These are phyloP conservation scores for Silene latifolia DNA, from an alignment of 148 eudicot genomes.

Conservation along the genomic window DNA sequence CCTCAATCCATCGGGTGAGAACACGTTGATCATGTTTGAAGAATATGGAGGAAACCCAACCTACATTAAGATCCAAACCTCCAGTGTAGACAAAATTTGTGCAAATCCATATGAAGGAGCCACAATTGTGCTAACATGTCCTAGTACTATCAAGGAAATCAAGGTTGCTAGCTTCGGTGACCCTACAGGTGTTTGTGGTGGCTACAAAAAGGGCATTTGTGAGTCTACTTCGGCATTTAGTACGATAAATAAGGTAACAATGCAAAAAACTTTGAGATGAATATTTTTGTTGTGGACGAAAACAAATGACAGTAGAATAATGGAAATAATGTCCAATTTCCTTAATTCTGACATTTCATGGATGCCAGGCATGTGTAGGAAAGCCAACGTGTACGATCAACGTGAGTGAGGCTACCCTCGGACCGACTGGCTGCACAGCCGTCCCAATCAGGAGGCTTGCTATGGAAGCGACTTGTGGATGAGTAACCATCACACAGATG, in stretches of 20 bases:
- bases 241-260: slow-evolving; percentile 8
- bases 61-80: slow-evolving; percentile 9
- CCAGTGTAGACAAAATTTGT: background rate
- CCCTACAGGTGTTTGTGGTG: slow-evolving; percentile 19
- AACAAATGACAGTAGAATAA: too few species aligned
- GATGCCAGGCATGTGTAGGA: slow-evolving; percentile 18
- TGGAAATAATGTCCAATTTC: too few species aligned
- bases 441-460: slow-evolving; percentile 24
- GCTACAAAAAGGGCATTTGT: slow-evolving; percentile 16
- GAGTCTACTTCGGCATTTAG: slow-evolving; percentile 4
- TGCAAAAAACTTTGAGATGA: too few species aligned
- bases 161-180: slow-evolving; percentile 21
- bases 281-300: background rate
- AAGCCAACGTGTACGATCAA: slow-evolving; percentile 30
- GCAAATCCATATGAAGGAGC: slow-evolving; percentile 20
- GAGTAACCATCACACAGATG: background rate
- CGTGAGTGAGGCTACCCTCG: slow-evolving; percentile 28
- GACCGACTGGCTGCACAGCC: slow-evolving; percentile 16
- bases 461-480: slow-evolving; percentile 27
- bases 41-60: slow-evolving; percentile 22
- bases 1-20: slow-evolving; percentile 18
- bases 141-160: slow-evolving; percentile 13
- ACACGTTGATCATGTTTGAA: slow-evolving; percentile 21
- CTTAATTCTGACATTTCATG: background rate
- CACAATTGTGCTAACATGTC: slow-evolving; percentile 16